phyloP scores from a whole-genome alignment of 805 yeast genomes.

The Yamadazyma ubonensis region DNA sequence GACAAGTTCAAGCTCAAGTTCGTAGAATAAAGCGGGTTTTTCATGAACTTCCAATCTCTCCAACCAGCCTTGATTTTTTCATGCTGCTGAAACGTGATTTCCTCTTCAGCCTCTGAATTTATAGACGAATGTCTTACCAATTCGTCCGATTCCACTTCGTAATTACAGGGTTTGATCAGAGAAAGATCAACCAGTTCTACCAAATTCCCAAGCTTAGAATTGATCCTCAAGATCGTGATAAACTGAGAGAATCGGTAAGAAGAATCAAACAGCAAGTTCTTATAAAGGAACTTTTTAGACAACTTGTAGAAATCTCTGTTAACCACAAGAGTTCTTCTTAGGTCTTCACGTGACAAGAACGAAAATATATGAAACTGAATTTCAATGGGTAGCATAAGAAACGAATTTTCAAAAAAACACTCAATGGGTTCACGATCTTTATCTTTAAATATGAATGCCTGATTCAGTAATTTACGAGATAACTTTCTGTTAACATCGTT shows the following conservation, averaged over 20 bases:
- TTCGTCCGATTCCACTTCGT: slow-evolving; percentile 13
- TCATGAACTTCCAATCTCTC: slow-evolving; percentile 87
- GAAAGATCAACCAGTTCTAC: slow-evolving; percentile 64
- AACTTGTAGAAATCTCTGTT: slow-evolving; percentile 49
- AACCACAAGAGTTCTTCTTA: slow-evolving; percentile 47
- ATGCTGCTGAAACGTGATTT: slow-evolving; percentile 6
- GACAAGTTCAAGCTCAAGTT: slow-evolving; percentile 19
- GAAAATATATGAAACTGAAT: slow-evolving; percentile 38
- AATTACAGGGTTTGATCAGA: slow-evolving; percentile 33
- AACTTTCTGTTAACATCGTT: slow-evolving; percentile 48
- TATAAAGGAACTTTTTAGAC: slow-evolving; percentile 56
- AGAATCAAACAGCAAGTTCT: slow-evolving; percentile 55
- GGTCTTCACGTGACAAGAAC: slow-evolving; percentile 35
- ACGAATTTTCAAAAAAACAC: neutral
- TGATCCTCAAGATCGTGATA: slow-evolving; percentile 61
- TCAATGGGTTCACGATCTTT: neutral
- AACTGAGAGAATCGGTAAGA: slow-evolving; percentile 82
- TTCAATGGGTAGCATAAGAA: slow-evolving; percentile 40
- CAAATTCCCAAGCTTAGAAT: slow-evolving; percentile 52
- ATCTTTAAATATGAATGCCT: slow-evolving; percentile 1
- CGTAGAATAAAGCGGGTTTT: slow-evolving; percentile 59
- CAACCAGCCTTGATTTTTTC: slow-evolving; percentile 66
- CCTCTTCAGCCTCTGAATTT: slow-evolving; percentile 5
- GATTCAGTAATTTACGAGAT: slow-evolving; percentile 25
- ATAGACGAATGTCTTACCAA: slow-evolving; percentile 5